Conservation (phyloP, 805 yeast species). For the Cyberlindnera saturnus region DNA sequence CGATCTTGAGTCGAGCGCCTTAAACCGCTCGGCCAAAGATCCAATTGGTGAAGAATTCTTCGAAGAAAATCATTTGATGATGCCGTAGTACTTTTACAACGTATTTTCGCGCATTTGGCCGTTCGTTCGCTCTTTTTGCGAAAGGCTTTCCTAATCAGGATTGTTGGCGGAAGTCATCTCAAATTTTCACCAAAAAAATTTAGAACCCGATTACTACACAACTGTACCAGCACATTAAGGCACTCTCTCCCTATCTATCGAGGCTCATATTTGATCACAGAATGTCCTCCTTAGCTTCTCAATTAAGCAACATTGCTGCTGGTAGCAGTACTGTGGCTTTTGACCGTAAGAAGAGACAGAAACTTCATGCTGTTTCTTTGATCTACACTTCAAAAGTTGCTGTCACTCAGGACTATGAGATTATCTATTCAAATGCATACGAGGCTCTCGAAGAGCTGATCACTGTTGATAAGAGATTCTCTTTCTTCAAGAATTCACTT, state of each 20-base stretch:
- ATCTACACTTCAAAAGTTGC: slow-evolving; percentile 83
- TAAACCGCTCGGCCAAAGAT: slow-evolving; percentile 22
- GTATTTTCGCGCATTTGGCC: no score
- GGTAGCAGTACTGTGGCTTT: slow-evolving; percentile 66
- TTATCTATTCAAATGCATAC: slow-evolving; percentile 61
- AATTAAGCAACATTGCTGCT: slow-evolving; percentile 64
- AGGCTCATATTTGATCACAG: neutral
- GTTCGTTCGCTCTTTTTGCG: neutral
- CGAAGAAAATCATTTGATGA: no score
- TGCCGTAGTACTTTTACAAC: no score
- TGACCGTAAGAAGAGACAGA: slow-evolving; percentile 82
- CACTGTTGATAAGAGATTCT: slow-evolving; percentile 68
- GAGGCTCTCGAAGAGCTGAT: slow-evolving; percentile 75
- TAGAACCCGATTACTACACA: no score
- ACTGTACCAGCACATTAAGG: no score
- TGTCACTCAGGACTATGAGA: slow-evolving; percentile 89
- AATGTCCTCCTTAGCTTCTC: slow-evolving; percentile 70
- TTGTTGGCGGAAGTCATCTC: slow-evolving; percentile 6
- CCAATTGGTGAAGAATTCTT: slow-evolving; percentile 10
- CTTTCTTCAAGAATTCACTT: slow-evolving; percentile 59
- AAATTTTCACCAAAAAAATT: slow-evolving; percentile 1
- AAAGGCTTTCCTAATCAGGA: neutral
- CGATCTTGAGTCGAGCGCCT: slow-evolving; percentile 22
- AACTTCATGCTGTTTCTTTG: slow-evolving; percentile 82
- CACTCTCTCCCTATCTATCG: no score